Percentiles rank a stretch among this genome's conserved stretches.
phyloP scores from a whole-genome alignment of 1,284 basidiomycete genomes.

The Rhodotorula sp. region DNA sequence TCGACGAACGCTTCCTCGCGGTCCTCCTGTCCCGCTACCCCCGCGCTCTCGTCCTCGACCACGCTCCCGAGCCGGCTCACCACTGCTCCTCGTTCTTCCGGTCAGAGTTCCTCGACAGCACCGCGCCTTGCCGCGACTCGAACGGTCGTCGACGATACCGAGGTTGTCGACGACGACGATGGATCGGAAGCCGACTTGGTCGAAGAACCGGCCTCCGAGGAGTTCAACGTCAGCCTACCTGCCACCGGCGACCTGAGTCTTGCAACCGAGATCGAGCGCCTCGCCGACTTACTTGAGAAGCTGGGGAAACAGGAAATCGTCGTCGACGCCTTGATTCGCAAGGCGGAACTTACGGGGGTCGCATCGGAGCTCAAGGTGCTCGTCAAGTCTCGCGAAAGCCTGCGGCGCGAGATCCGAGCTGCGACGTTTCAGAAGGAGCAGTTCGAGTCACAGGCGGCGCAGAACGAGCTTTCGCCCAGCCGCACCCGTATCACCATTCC shows the following conservation, averaged over 20 bases:
- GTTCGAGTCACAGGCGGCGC: conserved; percentile 83
- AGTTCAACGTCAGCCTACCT: conserved; percentile 64
- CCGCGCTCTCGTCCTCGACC: not conserved
- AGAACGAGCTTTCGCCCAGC: conserved; percentile 74
- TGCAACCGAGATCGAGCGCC: conserved; percentile 71
- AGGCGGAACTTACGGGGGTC: conserved; percentile 90
- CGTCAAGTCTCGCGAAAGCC: conserved; percentile 71
- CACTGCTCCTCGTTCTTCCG: not conserved
- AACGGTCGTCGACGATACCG: conserved; percentile 49
- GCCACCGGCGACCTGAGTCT: conserved; percentile 82
- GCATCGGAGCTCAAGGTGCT: conserved; percentile 78
- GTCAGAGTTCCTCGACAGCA: not conserved
- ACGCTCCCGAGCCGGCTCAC: not conserved
- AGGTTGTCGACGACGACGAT: conserved; percentile 9
- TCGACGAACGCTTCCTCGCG: not conserved
- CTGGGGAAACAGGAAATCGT: conserved; percentile 76
- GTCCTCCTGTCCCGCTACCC: too few species aligned
- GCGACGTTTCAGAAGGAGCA: conserved; percentile 83
- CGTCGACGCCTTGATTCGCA: conserved; percentile 80
- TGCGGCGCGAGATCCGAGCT: conserved; percentile 77
- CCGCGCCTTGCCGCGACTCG: conserved; percentile 2
- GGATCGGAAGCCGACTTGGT: not conserved
- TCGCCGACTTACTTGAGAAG: conserved; percentile 70
- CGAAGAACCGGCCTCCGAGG: conserved; percentile 28
- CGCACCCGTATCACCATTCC: conserved; percentile 76